Evolutionary conservation across 106 monocot genomes (phyloP).

Genomic region (Acorus calamus): DNA sequence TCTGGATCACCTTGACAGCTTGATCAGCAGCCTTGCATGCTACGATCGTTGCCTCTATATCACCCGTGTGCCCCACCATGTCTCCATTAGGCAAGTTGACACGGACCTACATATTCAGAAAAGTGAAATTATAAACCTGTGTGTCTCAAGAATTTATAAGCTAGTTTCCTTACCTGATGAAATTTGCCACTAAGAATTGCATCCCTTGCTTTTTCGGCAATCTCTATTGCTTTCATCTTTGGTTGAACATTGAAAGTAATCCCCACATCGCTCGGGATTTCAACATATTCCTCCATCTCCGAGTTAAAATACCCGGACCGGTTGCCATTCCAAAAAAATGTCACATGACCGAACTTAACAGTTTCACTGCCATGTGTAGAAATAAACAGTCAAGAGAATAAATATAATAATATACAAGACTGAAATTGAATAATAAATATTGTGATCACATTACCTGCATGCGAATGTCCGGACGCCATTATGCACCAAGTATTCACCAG

Average conservation of each 20-base stretch:
- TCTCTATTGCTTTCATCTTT: slow-evolving; percentile 84
- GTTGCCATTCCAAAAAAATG: slow-evolving; percentile 96
- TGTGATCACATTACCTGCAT: slow-evolving; percentile 49
- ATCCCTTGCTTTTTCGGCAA: slow-evolving; percentile 72
- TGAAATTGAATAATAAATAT: slow-evolving; percentile 1
- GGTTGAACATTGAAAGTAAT: slow-evolving; percentile 85
- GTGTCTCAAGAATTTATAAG: too few relatives aligned
- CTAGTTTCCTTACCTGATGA: slow-evolving; percentile 48
- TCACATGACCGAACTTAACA: slow-evolving; percentile 91
- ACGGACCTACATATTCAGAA: slow-evolving; percentile 33
- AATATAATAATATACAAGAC: not conserved
- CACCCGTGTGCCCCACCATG: slow-evolving; percentile 96
- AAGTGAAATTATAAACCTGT: not conserved
- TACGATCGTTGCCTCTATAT: slow-evolving; percentile 75
- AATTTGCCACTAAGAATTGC: slow-evolving; percentile 77
- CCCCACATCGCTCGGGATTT: slow-evolving; percentile 82
- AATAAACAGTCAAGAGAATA: not conserved
- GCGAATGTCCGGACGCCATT: slow-evolving; percentile 89
- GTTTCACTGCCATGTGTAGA: slow-evolving; percentile 50
- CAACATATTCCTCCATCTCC: slow-evolving; percentile 73
- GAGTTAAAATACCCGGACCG: slow-evolving; percentile 77
- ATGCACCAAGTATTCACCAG: slow-evolving; percentile 93
- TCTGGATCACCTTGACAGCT: slow-evolving; percentile 57
- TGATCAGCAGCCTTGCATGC: slow-evolving; percentile 77
- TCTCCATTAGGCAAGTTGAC: slow-evolving; percentile 76